phyloP scores from a whole-genome alignment of 306 rosid genomes.

The Quercus aquifolioides region DNA sequence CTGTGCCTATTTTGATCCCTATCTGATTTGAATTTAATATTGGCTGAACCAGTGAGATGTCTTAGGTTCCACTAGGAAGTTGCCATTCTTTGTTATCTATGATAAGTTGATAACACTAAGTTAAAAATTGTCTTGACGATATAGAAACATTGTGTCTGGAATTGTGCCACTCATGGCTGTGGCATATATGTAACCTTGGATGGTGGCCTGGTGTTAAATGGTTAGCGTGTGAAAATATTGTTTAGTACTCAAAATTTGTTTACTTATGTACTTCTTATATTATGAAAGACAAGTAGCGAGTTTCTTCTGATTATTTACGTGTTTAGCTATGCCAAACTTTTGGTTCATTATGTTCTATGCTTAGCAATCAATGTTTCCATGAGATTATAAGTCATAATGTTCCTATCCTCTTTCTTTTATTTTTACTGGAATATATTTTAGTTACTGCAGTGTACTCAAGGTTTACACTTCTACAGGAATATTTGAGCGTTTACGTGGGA shows the following conservation, averaged over 20 bases:
- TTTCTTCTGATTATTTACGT: not conserved
- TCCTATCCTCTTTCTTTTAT: not conserved
- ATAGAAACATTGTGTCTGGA: not conserved
- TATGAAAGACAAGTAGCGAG: not conserved
- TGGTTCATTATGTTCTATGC: not conserved
- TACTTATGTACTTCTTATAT: not conserved
- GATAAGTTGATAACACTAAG: not conserved
- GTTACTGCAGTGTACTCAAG: not conserved
- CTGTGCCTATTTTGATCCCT: not conserved
- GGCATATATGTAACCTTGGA: not conserved
- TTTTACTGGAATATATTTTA: not conserved
- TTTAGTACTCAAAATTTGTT: not conserved
- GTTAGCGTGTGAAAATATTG: not conserved
- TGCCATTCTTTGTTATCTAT: not conserved
- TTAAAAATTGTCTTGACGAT: not conserved
- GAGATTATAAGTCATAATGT: not conserved
- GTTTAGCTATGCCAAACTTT: not conserved
- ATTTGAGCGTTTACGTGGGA: conserved; percentile 94
- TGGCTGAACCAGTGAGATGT: not conserved
- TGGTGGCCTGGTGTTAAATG: not conserved
- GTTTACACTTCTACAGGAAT: conserved; percentile 50
- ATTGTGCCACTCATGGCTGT: not conserved
- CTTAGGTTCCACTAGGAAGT: not conserved
- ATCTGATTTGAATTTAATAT: not conserved
- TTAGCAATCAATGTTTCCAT: not conserved